Conservation (phyloP, 2,329 filamentous ascomycete species). For the Nothopassalora personata region DNA sequence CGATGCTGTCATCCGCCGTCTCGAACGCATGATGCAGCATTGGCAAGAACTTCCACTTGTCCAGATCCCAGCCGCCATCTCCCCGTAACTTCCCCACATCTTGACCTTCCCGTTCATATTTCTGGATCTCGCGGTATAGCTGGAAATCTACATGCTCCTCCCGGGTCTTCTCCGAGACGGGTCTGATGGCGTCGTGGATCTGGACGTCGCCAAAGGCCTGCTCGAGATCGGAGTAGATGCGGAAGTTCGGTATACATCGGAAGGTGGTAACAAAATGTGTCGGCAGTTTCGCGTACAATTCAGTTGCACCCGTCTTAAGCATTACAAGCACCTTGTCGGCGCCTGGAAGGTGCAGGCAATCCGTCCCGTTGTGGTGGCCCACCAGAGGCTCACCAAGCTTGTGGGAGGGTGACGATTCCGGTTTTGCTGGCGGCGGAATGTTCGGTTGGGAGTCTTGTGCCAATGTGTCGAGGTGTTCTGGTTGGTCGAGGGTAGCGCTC, state of each 20-base stretch:
- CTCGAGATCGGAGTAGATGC: constrained; percentile 50
- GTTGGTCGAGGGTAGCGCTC: background rate
- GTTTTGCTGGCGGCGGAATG: background rate
- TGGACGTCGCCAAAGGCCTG: constrained; percentile 41
- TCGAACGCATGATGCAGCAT: constrained; percentile 50
- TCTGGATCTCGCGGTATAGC: constrained; percentile 30
- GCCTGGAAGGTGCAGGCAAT: constrained; percentile 25
- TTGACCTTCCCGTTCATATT: constrained; percentile 30
- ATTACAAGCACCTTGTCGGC: constrained; percentile 52
- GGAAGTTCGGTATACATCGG: constrained; percentile 41
- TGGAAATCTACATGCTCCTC: constrained; percentile 32
- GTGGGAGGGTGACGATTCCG: background rate
- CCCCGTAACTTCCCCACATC: constrained; percentile 30
- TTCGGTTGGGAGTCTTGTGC: background rate
- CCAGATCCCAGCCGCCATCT: constrained; percentile 47
- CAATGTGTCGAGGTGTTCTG: background rate
- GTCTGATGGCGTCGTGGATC: constrained; percentile 31
- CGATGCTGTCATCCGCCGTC: constrained; percentile 40
- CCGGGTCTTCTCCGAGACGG: constrained; percentile 24
- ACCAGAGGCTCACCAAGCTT: background rate
- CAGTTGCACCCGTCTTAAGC: constrained; percentile 56
- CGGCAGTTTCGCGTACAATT: constrained; percentile 52
- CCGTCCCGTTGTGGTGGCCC: background rate
- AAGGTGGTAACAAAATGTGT: constrained; percentile 53
- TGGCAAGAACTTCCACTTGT: constrained; percentile 55